Percentiles rank a stretch among this genome's conserved stretches.
Conservation (phyloP, 805 yeast species). For the Yamadazyma ubonensis region DNA sequence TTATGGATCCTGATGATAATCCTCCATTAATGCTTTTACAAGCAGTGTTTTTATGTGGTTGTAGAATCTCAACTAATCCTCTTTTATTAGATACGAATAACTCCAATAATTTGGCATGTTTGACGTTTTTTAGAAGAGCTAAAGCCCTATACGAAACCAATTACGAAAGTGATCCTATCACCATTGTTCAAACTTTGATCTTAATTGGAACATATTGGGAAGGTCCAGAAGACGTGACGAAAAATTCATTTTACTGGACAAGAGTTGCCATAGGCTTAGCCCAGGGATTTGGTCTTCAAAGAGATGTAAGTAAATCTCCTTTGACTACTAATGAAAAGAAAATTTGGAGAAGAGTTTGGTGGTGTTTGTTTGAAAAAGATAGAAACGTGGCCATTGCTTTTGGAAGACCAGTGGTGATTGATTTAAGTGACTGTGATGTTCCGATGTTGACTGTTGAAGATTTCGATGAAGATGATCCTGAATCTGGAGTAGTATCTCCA, state of each 20-base stretch:
- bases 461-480: slow-evolving; percentile 50
- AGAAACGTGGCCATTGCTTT: slow-evolving; percentile 66
- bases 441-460: slow-evolving; percentile 69
- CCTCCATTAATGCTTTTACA: slow-evolving; percentile 68
- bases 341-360: slow-evolving; percentile 69
- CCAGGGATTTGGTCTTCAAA: slow-evolving; percentile 74
- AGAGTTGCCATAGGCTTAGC: slow-evolving; percentile 68
- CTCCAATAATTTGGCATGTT: slow-evolving; percentile 50
- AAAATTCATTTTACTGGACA: slow-evolving; percentile 68
- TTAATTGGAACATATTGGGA: slow-evolving; percentile 72
- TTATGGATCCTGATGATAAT: slow-evolving; percentile 54
- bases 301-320: slow-evolving; percentile 46
- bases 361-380: slow-evolving; percentile 74
- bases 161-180: slow-evolving; percentile 63
- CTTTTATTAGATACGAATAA: slow-evolving; percentile 49
- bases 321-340: slow-evolving; percentile 42
- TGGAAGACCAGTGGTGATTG: slow-evolving; percentile 70
- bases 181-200: slow-evolving; percentile 59
- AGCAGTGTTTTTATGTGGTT: slow-evolving; percentile 67
- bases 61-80: slow-evolving; percentile 58
- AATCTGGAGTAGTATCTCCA: slow-evolving; percentile 29
- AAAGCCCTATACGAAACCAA: slow-evolving; percentile 71
- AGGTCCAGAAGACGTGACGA: slow-evolving; percentile 66
- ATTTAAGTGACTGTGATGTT: slow-evolving; percentile 72
- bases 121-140: slow-evolving; percentile 64